A percentile compares a stretch with the other conserved stretches of the same genome.
Evolutionary conservation across 2,329 filamentous ascomycete species (phyloP).

Genomic region (Botryosphaeria dothidea): DNA sequence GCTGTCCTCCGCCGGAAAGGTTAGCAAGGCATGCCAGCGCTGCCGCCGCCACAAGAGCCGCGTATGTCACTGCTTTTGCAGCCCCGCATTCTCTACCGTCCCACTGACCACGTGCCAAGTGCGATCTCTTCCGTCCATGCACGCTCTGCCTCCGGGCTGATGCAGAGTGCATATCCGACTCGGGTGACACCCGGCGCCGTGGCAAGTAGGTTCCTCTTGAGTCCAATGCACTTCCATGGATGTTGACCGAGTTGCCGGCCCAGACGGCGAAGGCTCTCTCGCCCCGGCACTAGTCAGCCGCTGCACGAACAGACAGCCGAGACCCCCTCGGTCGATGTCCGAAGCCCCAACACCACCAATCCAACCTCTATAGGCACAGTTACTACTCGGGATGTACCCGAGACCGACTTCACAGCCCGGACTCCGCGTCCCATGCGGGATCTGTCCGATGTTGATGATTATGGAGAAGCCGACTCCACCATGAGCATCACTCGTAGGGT

Average conservation of each 20-base stretch:
- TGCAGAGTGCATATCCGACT: constrained; percentile 22
- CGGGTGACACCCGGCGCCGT: too few relatives aligned
- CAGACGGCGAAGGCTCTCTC: too few relatives aligned
- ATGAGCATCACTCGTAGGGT: constrained; percentile 35
- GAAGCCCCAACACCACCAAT: too few relatives aligned
- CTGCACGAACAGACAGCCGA: too few relatives aligned
- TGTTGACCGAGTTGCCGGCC: too few relatives aligned
- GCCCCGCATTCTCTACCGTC: not conserved
- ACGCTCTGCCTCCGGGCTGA: constrained; percentile 35
- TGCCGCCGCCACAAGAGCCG: constrained; percentile 35
- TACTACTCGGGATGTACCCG: too few relatives aligned
- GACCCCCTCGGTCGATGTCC: too few relatives aligned
- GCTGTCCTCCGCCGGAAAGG: constrained; percentile 20
- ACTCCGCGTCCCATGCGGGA: not conserved
- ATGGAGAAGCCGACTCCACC: constrained; percentile 36
- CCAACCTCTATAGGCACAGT: too few relatives aligned
- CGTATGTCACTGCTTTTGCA: constrained; percentile 23
- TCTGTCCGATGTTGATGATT: constrained; percentile 18
- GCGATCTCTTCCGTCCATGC: constrained; percentile 37
- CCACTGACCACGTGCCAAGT: constrained; percentile 24
- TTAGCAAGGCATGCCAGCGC: constrained; percentile 33
- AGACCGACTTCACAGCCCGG: too few relatives aligned
- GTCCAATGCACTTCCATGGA: too few relatives aligned
- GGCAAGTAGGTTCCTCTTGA: too few relatives aligned
- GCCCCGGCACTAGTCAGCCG: too few relatives aligned